These are phyloP conservation scores for Pichia occidentalis DNA, from an alignment of 805 yeast genomes.

Conservation along the genomic window DNA sequence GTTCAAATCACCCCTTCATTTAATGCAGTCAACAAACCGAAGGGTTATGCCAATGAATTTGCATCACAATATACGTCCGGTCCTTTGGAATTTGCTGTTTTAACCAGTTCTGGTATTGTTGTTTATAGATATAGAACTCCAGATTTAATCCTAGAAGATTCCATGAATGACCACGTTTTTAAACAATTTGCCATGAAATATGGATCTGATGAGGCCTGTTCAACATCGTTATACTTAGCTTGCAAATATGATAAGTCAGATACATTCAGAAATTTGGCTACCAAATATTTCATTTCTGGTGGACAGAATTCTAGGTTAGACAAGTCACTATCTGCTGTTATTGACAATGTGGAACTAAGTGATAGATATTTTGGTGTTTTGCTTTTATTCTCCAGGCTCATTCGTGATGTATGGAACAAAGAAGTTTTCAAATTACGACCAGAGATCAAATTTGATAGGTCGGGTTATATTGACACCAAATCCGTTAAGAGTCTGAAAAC, in stretches of 20 bases:
- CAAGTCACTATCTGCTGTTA: conserved; percentile 33
- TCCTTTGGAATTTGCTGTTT: conserved; percentile 68
- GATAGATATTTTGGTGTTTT: conserved; percentile 89
- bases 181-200: conserved; percentile 67
- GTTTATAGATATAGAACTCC: conserved; percentile 76
- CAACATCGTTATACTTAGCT: conserved; percentile 78
- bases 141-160: conserved; percentile 61
- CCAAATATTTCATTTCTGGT: conserved; percentile 44
- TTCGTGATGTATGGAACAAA: conserved; percentile 72
- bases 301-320: conserved; percentile 45
- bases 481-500: conserved; percentile 38
- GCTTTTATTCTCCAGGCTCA: conserved; percentile 66
- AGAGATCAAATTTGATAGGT: conserved; percentile 29
- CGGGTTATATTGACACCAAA: conserved; percentile 31
- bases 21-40: conserved; percentile 67
- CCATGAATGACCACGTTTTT: conserved; percentile 59
- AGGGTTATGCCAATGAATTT: conserved; percentile 77
- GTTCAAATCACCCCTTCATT: conserved; percentile 63
- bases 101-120: conserved; percentile 74
- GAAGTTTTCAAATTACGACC: conserved; percentile 49
- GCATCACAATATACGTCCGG: conserved; percentile 75
- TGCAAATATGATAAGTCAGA: conserved; percentile 64
- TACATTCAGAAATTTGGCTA: conserved; percentile 40
- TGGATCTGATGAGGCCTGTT: conserved; percentile 86
- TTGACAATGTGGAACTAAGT: conserved; percentile 78